Evolutionary conservation across 805 yeast genomes (phyloP).

Genomic region (Saturnispora sanitii): DNA sequence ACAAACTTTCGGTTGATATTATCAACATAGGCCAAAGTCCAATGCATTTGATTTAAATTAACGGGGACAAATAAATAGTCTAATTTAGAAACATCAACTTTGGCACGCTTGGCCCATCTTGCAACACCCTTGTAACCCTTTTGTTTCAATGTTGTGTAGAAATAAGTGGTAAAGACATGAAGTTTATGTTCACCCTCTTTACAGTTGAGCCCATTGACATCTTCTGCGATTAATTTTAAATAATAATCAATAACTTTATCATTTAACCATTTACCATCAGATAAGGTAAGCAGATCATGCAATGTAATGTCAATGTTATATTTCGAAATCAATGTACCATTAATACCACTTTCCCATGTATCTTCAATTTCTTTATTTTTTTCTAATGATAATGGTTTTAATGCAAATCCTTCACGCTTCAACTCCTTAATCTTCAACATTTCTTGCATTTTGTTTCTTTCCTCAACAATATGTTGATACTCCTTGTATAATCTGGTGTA

Average conservation of each 20-base stretch:
- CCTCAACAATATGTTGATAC: constrained; percentile 35
- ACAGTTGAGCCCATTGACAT: constrained; percentile 6
- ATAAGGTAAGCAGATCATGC: constrained; percentile 62
- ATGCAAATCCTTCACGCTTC: constrained; percentile 25
- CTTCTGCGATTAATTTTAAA: constrained; percentile 41
- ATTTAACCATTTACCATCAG: constrained; percentile 74
- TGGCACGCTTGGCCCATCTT: constrained; percentile 75
- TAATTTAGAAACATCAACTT: constrained; percentile 51
- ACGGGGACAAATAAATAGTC: constrained; percentile 73
- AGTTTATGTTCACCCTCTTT: constrained; percentile 31
- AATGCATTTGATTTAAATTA: constrained; percentile 75
- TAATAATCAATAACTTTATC: constrained; percentile 86
- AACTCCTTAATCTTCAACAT: constrained; percentile 28
- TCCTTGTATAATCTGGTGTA: constrained; percentile 28
- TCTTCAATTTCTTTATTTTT: constrained; percentile 28
- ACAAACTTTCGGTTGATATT: constrained; percentile 46
- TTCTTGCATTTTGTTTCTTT: constrained; percentile 30
- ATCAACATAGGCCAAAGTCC: constrained; percentile 83
- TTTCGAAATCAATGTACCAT: constrained; percentile 25
- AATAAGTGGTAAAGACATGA: constrained; percentile 81
- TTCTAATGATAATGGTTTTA: constrained; percentile 23
- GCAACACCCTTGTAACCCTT: constrained; percentile 77
- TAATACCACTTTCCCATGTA: constrained; percentile 25
- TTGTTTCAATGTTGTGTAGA: constrained; percentile 58
- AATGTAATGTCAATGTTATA: constrained; percentile 50